phyloP scores from a whole-genome alignment of 257 asterid species.

The Solanum piurae region DNA sequence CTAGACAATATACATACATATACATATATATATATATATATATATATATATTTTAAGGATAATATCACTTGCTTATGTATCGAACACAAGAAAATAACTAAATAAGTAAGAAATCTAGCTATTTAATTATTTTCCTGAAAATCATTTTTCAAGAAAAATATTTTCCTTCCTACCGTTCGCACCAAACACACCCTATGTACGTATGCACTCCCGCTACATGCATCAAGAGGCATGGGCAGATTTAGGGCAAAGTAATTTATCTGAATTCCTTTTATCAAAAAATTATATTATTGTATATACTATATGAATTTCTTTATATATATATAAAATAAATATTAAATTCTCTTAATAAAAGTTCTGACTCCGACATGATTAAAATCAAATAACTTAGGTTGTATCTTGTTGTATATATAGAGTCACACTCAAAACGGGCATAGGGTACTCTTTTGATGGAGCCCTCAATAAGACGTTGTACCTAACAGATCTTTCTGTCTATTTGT shows the following conservation, averaged over 20 bases:
- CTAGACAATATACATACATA: background rate
- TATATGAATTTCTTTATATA: background rate
- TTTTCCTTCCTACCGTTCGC: background rate
- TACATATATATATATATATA: too few species aligned
- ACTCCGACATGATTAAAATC: background rate
- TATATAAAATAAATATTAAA: background rate
- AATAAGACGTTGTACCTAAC: conserved; percentile 23
- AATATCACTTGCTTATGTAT: background rate
- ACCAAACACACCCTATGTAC: background rate
- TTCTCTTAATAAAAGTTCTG: background rate
- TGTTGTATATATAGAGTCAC: background rate
- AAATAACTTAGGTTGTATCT: background rate
- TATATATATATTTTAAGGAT: too few species aligned
- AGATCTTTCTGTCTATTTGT: conserved; percentile 13
- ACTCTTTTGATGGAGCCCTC: conserved; percentile 21
- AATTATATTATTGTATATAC: background rate
- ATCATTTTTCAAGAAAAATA: background rate
- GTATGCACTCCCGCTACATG: background rate
- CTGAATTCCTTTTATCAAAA: background rate
- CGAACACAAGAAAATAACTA: background rate
- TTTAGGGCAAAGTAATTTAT: background rate
- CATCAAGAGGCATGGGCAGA: background rate
- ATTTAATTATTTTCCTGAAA: background rate
- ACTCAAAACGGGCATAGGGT: conserved; percentile 30
- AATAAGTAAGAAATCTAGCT: background rate